Percentiles rank a stretch among this genome's conserved stretches.
These are phyloP conservation scores for Purshia tridentata DNA, from an alignment of 306 rosid genomes.

Conservation along the genomic window DNA sequence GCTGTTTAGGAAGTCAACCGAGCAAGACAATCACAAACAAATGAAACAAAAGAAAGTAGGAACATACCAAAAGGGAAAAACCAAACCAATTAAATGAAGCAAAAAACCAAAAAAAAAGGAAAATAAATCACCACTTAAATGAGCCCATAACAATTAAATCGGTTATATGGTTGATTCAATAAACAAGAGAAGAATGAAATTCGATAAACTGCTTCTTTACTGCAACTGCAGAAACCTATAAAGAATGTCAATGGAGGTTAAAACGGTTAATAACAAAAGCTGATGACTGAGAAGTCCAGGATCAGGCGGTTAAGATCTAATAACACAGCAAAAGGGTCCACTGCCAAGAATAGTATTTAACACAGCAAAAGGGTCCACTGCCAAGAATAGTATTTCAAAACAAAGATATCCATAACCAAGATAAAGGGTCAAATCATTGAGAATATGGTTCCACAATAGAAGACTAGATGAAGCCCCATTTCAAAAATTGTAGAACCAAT, in stretches of 20 bases:
- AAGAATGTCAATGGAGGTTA: background rate
- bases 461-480: slow-evolving; percentile 22
- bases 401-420: slow-evolving; percentile 7
- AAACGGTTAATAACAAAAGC: background rate
- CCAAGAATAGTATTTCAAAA: background rate
- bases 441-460: slow-evolving; percentile 13
- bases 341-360: background rate
- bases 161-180: background rate
- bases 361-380: slow-evolving; percentile 9
- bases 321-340: slow-evolving; percentile 8
- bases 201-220: background rate
- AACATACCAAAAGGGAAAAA: background rate
- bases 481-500: slow-evolving; percentile 10
- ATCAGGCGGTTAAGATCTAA: background rate
- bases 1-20: background rate
- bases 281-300: background rate
- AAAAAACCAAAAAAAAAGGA: background rate
- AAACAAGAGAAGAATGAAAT: background rate
- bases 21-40: background rate
- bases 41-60: background rate
- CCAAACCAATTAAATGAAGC: background rate
- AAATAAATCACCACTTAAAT: too few species aligned
- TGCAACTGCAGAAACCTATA: background rate
- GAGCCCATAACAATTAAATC: too few species aligned
- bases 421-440: slow-evolving; percentile 17